Evolutionary conservation across 495 filamentous ascomycete species (phyloP).

Genomic region (Lichina pygmaea): DNA sequence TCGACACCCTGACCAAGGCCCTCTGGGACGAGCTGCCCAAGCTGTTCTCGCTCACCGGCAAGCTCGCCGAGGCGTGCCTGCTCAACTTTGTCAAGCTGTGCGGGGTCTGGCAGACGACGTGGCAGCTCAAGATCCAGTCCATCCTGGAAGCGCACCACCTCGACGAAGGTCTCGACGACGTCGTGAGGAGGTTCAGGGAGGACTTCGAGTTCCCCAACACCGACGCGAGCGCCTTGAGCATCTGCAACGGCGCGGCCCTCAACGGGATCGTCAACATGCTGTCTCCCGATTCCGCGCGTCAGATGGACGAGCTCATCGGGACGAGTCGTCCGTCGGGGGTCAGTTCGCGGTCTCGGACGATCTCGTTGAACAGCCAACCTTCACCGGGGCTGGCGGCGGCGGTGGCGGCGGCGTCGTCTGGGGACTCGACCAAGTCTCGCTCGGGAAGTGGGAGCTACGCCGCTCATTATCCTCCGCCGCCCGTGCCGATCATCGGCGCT

Average conservation of each 20-base stretch:
- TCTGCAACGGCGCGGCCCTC: conserved; percentile 31
- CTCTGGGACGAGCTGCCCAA: conserved; percentile 80
- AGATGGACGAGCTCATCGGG: conserved; percentile 10
- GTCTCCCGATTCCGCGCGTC: conserved; percentile 19
- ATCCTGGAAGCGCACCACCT: conserved; percentile 38
- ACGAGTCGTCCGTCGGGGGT: conserved; percentile 17
- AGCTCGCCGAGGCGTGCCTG: conserved; percentile 52
- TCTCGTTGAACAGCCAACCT: conserved; percentile 34
- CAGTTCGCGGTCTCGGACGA: conserved; percentile 21
- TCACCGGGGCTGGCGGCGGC: conserved; percentile 32
- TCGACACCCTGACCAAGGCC: conserved; percentile 68
- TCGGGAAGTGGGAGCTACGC: too few relatives aligned
- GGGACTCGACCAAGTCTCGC: too few relatives aligned
- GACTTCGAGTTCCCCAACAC: conserved; percentile 39
- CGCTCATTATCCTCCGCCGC: too few relatives aligned
- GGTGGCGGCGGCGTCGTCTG: conserved; percentile 16
- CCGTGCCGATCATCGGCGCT: too few relatives aligned
- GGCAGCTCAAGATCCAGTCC: conserved; percentile 52
- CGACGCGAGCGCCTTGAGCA: conserved; percentile 21
- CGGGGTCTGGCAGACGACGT: conserved; percentile 45
- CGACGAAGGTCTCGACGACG: conserved; percentile 33
- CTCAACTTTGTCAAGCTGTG: conserved; percentile 63
- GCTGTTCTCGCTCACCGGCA: conserved; percentile 52
- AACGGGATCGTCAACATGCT: conserved; percentile 25
- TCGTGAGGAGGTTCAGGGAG: conserved; percentile 40